Evolutionary conservation across 768 basidiomycete species (phyloP).

Genomic region (Boletus reticulatus): DNA sequence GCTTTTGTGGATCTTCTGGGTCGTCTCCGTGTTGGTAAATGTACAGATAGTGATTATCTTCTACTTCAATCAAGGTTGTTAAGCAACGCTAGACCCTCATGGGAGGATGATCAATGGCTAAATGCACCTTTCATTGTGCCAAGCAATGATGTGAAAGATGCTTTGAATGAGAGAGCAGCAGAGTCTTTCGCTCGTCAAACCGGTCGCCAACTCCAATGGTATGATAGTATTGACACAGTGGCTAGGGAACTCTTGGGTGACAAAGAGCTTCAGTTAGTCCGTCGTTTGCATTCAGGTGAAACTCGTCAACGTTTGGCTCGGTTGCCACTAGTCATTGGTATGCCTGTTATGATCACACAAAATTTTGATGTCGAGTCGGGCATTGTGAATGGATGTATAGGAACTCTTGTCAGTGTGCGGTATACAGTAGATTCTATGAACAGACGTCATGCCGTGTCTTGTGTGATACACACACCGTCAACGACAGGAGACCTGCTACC

Average conservation of each 20-base stretch:
- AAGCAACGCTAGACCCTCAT: no score
- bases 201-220: no score
- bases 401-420: background rate
- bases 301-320: background rate
- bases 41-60: background rate
- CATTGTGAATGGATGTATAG: background rate
- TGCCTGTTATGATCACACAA: background rate
- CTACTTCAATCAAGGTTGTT: no score
- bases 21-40: background rate
- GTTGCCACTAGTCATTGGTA: background rate
- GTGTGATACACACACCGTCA: background rate
- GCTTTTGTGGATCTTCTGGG: background rate
- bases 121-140: background rate
- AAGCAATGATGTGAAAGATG: background rate
- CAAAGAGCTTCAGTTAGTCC: no score
- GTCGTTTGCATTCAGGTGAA: background rate
- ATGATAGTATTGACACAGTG: no score
- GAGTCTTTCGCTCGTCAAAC: no score
- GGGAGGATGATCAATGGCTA: background rate
- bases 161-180: background rate
- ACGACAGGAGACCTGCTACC: accelerated
- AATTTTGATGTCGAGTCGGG: background rate
- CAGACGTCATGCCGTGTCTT: background rate
- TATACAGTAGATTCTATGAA: background rate
- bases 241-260: no score